Conservation (phyloP, 257 asterid species). For the Phtheirospermum japonicum region DNA sequence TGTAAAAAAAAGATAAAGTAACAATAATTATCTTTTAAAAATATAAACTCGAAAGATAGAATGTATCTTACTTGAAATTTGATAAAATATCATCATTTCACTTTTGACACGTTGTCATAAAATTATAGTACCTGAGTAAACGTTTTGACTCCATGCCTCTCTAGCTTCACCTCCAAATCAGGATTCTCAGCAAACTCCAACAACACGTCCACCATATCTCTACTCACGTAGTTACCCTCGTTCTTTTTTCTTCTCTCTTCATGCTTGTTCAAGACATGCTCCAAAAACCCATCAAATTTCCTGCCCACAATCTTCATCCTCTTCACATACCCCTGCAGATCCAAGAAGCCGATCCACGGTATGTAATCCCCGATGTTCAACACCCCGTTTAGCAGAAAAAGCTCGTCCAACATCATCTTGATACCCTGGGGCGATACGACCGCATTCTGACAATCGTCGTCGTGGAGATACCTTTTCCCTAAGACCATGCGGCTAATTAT, state of each 20-base stretch:
- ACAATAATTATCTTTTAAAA: too few relatives aligned
- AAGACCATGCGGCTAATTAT: constrained; percentile 52
- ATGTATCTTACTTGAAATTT: too few relatives aligned
- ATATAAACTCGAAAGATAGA: too few relatives aligned
- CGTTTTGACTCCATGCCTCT: constrained; percentile 55
- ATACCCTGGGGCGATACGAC: constrained; percentile 43
- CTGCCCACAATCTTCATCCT: constrained; percentile 56
- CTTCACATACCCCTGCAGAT: constrained; percentile 62
- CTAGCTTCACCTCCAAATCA: constrained; percentile 47
- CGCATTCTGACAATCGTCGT: neutral
- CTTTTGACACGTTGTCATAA: too few relatives aligned
- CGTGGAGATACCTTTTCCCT: constrained; percentile 35
- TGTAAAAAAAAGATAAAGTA: too few relatives aligned
- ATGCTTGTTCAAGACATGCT: constrained; percentile 47
- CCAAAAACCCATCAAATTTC: constrained; percentile 49
- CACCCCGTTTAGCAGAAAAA: constrained; percentile 48
- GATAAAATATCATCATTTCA: too few relatives aligned
- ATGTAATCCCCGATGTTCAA: constrained; percentile 51
- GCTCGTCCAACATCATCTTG: constrained; percentile 50
- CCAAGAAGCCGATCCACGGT: constrained; percentile 45
- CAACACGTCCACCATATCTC: constrained; percentile 56
- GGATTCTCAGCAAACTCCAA: constrained; percentile 56
- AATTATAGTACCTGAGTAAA: constrained; percentile 58
- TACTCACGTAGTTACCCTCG: constrained; percentile 6
- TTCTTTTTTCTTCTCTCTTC: constrained; percentile 25